Conservation (phyloP, 225 moss, liverwort and hornwort species). For the Lunularia cruciata region DNA sequence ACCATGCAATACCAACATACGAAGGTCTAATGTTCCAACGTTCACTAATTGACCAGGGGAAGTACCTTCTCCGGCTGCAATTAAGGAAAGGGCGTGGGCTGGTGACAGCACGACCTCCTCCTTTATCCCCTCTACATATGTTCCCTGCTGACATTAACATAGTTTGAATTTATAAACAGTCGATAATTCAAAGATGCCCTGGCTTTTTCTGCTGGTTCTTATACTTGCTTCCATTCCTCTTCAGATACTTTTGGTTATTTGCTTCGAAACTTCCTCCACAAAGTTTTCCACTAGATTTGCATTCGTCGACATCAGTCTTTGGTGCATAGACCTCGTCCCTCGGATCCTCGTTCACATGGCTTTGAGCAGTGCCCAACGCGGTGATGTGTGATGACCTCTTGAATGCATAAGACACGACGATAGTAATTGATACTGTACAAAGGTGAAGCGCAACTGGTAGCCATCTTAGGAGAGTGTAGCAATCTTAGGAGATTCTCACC, state of each 20-base stretch:
- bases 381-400: not conserved
- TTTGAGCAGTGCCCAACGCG: not conserved
- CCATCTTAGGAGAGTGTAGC: too few species aligned
- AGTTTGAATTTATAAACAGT: not conserved
- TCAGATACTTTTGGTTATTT: too few species aligned
- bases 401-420: not conserved
- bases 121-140: conserved; percentile 97
- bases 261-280: not conserved
- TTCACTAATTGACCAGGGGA: too few species aligned
- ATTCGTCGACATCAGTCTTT: not conserved
- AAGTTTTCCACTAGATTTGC: not conserved
- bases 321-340: not conserved
- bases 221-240: too few species aligned
- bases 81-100: conserved; percentile 89
- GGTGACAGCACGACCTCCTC: conserved; percentile 98
- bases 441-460: not conserved
- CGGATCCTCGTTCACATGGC: not conserved
- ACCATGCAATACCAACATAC: not conserved
- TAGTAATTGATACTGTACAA: not conserved
- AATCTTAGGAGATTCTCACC: conserved; percentile 36
- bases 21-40: too few species aligned
- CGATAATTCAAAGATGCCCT: not conserved
- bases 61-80: conserved; percentile 98
- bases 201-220: not conserved
- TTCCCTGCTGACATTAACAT: conserved; percentile 65